Percentiles rank a stretch among this genome's conserved stretches.
Evolutionary conservation across 2,329 filamentous ascomycete species (phyloP).

Genomic region (Sphaerulina populicola): DNA sequence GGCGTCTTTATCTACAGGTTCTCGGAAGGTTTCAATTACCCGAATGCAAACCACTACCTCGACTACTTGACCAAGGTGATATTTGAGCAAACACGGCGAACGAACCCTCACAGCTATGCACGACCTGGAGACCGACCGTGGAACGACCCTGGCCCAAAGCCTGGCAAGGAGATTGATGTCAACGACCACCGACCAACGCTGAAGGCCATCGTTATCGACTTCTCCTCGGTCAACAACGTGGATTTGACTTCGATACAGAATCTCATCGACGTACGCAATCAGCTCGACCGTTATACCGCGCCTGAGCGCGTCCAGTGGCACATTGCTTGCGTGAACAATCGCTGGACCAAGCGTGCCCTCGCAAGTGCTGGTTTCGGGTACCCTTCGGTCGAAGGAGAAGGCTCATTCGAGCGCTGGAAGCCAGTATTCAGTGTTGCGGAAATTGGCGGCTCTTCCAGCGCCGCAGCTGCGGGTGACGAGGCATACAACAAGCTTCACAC

Average conservation of each 20-base stretch:
- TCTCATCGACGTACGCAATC: conserved; percentile 88
- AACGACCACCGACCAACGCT: conserved; percentile 57
- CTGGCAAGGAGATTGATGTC: conserved; percentile 40
- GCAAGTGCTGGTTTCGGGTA: conserved; percentile 82
- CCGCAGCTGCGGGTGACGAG: conserved; percentile 59
- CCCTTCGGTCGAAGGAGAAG: conserved; percentile 50
- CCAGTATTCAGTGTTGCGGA: conserved; percentile 94
- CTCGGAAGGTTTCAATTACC: conserved; percentile 90
- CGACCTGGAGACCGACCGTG: conserved; percentile 67
- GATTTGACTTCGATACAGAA: conserved; percentile 89
- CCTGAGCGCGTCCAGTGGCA: conserved; percentile 90
- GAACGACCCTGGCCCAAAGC: conserved; percentile 80
- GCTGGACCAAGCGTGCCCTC: conserved; percentile 88
- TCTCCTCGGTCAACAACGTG: conserved; percentile 86
- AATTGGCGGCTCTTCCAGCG: conserved; percentile 62
- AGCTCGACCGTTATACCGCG: conserved; percentile 74
- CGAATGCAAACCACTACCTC: conserved; percentile 81
- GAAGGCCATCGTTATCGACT: conserved; percentile 87
- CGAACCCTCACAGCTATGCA: conserved; percentile 58
- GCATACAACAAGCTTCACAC: conserved; percentile 48
- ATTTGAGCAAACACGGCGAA: conserved; percentile 62
- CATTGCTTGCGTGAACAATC: conserved; percentile 84
- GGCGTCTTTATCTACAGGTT: conserved; percentile 96
- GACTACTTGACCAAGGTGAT: conserved; percentile 52
- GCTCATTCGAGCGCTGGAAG: conserved; percentile 64